Evolutionary conservation across 2,329 filamentous ascomycete genomes (phyloP).

Genomic region (Chrysosporium keratinophilum): DNA sequence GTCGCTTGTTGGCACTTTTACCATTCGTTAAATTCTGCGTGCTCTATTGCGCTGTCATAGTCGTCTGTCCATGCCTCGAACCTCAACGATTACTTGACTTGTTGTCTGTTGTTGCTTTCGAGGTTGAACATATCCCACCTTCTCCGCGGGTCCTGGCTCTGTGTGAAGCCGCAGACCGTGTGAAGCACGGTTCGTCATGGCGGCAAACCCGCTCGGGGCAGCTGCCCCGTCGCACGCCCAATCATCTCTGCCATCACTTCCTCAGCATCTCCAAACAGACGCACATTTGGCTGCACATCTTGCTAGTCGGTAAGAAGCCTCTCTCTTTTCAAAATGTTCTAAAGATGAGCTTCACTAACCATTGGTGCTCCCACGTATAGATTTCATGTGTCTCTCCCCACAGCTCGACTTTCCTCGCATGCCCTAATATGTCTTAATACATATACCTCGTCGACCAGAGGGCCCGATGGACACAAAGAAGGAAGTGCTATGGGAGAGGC

Average conservation of each 20-base stretch:
- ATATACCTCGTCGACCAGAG: conserved; percentile 78
- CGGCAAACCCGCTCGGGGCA: conserved; percentile 30
- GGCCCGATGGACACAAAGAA: conserved; percentile 79
- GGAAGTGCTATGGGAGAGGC: conserved; percentile 87
- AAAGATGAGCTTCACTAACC: background rate
- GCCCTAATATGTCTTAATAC: conserved; percentile 89
- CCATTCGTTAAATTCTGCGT: background rate
- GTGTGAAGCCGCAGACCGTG: background rate
- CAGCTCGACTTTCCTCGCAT: conserved; percentile 80
- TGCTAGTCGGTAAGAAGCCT: conserved; percentile 36
- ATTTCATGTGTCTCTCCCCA: conserved; percentile 84
- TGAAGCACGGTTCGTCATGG: conserved; percentile 26
- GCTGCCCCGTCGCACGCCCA: conserved; percentile 55
- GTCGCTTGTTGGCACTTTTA: background rate
- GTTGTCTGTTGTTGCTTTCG: background rate
- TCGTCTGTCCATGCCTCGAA: background rate
- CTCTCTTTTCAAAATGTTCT: background rate
- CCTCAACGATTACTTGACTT: background rate
- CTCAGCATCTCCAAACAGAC: conserved; percentile 52
- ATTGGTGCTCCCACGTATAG: conserved; percentile 45
- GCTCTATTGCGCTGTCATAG: background rate
- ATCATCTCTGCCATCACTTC: conserved; percentile 76
- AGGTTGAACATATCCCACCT: background rate
- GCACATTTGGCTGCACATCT: conserved; percentile 44
- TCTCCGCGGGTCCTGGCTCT: background rate